Evolutionary conservation across 2,329 filamentous ascomycete species (phyloP).

Genomic region (Zymoseptoria ardabiliae): DNA sequence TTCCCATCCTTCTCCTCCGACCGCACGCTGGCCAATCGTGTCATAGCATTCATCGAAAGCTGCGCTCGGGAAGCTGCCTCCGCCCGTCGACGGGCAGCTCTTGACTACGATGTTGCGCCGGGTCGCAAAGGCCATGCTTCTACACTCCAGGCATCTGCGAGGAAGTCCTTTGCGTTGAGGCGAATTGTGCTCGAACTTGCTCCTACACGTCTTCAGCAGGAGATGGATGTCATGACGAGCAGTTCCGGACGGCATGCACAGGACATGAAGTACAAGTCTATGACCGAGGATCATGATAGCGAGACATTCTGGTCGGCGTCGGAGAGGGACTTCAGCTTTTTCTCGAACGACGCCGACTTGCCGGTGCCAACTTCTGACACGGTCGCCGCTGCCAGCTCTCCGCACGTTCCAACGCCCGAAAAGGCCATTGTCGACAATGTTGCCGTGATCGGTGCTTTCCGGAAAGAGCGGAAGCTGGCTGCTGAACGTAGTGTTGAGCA

Average conservation of each 20-base stretch:
- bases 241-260: conserved; percentile 42
- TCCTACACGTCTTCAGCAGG: conserved; percentile 25
- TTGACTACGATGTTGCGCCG: conserved; percentile 54
- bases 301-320: conserved; percentile 55
- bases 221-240: not conserved
- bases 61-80: conserved; percentile 50
- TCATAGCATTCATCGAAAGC: conserved; percentile 49
- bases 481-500: conserved; percentile 35
- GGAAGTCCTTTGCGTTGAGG: conserved; percentile 45
- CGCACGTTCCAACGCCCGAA: not conserved
- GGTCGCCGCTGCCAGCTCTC: not conserved
- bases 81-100: conserved; percentile 45
- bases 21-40: conserved; percentile 36
- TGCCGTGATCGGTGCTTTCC: conserved; percentile 47
- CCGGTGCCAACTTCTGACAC: not conserved
- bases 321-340: conserved; percentile 49
- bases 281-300: conserved; percentile 52
- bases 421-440: conserved; percentile 43
- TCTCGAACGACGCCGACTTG: conserved; percentile 29
- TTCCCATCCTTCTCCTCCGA: conserved; percentile 36
- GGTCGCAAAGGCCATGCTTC: conserved; percentile 44
- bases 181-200: conserved; percentile 51
- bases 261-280: conserved; percentile 43
- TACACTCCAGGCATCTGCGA: conserved; percentile 35
- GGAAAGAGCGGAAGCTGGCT: conserved; percentile 45